phyloP scores from a whole-genome alignment of 345 rosid species.

The Arabidopsis suecica region DNA sequence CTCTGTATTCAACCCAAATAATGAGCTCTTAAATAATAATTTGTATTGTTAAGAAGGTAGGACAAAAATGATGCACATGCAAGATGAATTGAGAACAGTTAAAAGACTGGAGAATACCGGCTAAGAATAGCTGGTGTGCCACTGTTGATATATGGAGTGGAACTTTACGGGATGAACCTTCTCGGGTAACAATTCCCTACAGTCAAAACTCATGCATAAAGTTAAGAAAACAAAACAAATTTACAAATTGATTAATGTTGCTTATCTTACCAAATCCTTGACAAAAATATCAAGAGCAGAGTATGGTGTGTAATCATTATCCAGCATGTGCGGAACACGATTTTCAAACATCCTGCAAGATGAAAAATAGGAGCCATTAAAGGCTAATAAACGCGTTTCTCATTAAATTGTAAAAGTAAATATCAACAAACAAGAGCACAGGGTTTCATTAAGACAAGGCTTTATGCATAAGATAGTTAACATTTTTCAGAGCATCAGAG shows the following conservation, averaged over 20 bases:
- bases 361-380: conserved; percentile 33
- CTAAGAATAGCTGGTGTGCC: conserved; percentile 83
- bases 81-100: conserved; percentile 21
- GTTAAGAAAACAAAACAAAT: conserved; percentile 13
- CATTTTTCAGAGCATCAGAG: conserved; percentile 18
- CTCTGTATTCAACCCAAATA: conserved; percentile 7
- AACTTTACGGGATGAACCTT: conserved; percentile 69
- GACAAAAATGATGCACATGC: conserved; percentile 18
- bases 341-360: conserved; percentile 95
- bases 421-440: conserved; percentile 12
- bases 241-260: conserved; percentile 16
- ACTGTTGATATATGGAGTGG: conserved; percentile 83
- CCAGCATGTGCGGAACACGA: conserved; percentile 97
- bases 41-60: conserved; percentile 12
- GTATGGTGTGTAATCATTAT: conserved; percentile 87
- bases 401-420: conserved; percentile 12
- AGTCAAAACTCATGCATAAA: conserved; percentile 37
- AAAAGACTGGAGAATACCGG: conserved; percentile 57
- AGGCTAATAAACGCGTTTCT: conserved; percentile 14
- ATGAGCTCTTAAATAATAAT: conserved; percentile 14
- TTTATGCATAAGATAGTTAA: conserved; percentile 5
- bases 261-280: conserved; percentile 83
- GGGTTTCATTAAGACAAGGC: not conserved
- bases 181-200: conserved; percentile 89
- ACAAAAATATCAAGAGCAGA: conserved; percentile 97